These are phyloP conservation scores for Eustoma russellianum DNA, from an alignment of 257 asterid species.

Conservation along the genomic window DNA sequence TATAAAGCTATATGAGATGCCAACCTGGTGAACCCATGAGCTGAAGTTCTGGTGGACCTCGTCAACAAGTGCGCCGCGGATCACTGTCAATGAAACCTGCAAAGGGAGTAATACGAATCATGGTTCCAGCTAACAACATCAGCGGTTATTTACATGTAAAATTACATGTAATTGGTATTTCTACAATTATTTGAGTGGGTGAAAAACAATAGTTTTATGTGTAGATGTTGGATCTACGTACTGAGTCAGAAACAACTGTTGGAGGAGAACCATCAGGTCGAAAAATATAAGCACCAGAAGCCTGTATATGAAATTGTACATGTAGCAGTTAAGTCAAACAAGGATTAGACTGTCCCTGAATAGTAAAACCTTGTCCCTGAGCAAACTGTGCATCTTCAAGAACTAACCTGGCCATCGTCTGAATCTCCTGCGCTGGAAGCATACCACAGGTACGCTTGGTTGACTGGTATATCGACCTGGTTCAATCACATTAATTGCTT, in stretches of 20 bases:
- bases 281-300: conserved; percentile 89
- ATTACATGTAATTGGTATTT: not conserved
- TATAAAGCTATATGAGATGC: not conserved
- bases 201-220: no score
- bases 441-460: conserved; percentile 82
- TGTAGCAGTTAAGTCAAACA: conserved; percentile 5
- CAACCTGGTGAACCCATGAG: conserved; percentile 82
- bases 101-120: conserved; percentile 12
- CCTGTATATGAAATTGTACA: conserved; percentile 26
- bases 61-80: conserved; percentile 65
- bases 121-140: not conserved
- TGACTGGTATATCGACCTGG: conserved; percentile 71
- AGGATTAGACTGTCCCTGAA: not conserved
- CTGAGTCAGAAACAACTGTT: conserved; percentile 53
- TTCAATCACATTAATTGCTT: no score
- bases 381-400: no score
- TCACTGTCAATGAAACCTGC: conserved; percentile 58
- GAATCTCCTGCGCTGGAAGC: conserved; percentile 52
- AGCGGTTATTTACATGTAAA: no score
- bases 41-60: conserved; percentile 80
- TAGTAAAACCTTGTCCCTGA: not conserved
- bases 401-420: conserved; percentile 42
- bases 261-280: conserved; percentile 58
- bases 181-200: no score
- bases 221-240: conserved; percentile 17